Percentiles rank a stretch among this genome's conserved stretches.
phyloP scores from a whole-genome alignment of 805 yeast species.

The Metschnikowia dekortorum region DNA sequence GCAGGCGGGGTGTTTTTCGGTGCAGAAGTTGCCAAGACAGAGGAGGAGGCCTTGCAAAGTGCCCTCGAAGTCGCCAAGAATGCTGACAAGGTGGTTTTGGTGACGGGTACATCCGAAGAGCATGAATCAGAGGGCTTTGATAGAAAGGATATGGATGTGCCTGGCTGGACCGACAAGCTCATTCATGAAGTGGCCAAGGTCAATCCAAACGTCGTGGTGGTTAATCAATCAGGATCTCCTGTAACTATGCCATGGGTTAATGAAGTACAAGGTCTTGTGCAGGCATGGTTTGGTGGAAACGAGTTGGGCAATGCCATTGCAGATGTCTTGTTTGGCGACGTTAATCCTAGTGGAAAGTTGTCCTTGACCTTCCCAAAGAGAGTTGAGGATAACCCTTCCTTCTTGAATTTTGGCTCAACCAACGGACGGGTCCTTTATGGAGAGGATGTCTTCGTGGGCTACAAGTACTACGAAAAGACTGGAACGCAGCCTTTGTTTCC shows the following conservation, averaged over 20 bases:
- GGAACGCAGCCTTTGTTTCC: constrained; percentile 26
- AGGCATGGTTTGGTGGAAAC: constrained; percentile 36
- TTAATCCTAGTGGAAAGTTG: constrained; percentile 29
- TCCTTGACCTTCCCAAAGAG: constrained; percentile 23
- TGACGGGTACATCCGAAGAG: constrained; percentile 25
- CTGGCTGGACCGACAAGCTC: constrained; percentile 24
- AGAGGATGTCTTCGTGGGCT: constrained; percentile 31
- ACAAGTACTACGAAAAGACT: constrained; percentile 28
- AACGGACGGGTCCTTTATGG: constrained; percentile 32
- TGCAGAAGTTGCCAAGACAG: constrained; percentile 15
- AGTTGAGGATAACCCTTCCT: constrained; percentile 26
- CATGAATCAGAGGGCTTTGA: constrained; percentile 32
- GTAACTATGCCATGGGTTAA: constrained; percentile 30
- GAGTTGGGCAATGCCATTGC: constrained; percentile 31
- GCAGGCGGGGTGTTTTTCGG: constrained; percentile 29
- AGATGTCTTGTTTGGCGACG: constrained; percentile 30
- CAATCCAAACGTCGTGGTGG: constrained; percentile 28
- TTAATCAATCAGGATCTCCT: constrained; percentile 33
- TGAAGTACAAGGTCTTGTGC: constrained; percentile 23
- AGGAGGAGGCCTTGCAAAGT: constrained; percentile 22
- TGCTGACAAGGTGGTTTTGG: constrained; percentile 27
- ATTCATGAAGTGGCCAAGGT: constrained; percentile 23
- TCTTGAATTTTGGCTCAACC: constrained; percentile 25
- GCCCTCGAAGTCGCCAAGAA: constrained; percentile 24
- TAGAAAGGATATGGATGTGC: constrained; percentile 26